Percentiles rank a stretch among this genome's conserved stretches.
Evolutionary conservation across 2,329 filamentous ascomycete species (phyloP).

Genomic region (Cercospora canescens): DNA sequence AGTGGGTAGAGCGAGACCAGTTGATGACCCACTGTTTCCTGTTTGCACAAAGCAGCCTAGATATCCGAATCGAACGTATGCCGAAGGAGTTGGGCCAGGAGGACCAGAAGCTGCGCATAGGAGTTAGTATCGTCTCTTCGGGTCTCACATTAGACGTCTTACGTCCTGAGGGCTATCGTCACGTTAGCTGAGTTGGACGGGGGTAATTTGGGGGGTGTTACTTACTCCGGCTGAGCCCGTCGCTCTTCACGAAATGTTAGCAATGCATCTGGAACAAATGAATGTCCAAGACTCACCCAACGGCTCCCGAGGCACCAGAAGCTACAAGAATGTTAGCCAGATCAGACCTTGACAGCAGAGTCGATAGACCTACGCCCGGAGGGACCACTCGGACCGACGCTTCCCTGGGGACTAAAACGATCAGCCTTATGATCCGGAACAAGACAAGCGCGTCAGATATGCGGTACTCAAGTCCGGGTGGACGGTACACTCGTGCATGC

Average conservation of each 20-base stretch:
- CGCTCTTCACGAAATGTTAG: not conserved
- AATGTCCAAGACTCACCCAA: not conserved
- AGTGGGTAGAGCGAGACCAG: slow-evolving; percentile 27
- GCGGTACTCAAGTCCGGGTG: no score
- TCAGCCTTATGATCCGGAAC: not conserved
- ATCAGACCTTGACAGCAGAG: not conserved
- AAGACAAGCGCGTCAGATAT: not conserved
- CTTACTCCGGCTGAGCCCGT: not conserved
- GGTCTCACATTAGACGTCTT: not conserved
- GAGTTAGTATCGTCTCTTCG: not conserved
- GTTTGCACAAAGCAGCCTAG: slow-evolving; percentile 35
- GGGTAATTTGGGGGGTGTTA: not conserved
- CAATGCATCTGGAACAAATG: no score
- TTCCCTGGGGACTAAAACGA: not conserved
- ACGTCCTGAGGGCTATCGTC: slow-evolving; percentile 1
- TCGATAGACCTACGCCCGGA: not conserved
- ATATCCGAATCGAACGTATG: slow-evolving; percentile 26
- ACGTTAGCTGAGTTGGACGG: not conserved
- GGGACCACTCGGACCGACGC: not conserved
- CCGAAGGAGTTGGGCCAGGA: slow-evolving; percentile 11
- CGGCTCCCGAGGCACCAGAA: slow-evolving; percentile 2
- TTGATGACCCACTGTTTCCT: slow-evolving; percentile 20
- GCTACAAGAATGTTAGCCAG: slow-evolving; percentile 1
- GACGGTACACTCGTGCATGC: no score
- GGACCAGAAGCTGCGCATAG: not conserved